phyloP scores from a whole-genome alignment of 441 rosid genomes.

The Bocquillonia castaneifolia region DNA sequence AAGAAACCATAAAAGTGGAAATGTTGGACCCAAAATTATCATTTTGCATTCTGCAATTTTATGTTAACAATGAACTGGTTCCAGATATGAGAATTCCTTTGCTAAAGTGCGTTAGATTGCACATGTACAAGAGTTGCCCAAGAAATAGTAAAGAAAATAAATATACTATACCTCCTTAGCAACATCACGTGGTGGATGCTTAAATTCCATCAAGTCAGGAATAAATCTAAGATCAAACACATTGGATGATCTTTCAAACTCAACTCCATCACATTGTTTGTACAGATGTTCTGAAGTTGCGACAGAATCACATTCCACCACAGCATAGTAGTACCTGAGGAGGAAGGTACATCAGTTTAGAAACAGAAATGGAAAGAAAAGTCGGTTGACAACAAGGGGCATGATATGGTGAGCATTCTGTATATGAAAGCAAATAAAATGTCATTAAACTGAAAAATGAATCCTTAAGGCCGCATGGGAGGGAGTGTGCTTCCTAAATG shows the following conservation, averaged over 20 bases:
- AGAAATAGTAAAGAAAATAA: background rate
- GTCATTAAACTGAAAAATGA: background rate
- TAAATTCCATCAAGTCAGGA: slow-evolving; percentile 87
- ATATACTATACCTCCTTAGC: slow-evolving; percentile 58
- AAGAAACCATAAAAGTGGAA: slow-evolving; percentile 5
- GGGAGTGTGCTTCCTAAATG: too few species aligned
- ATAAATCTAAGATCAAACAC: slow-evolving; percentile 88
- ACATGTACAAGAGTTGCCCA: background rate
- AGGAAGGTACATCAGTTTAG: background rate
- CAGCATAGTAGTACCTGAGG: slow-evolving; percentile 75
- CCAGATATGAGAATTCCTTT: background rate
- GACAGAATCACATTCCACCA: slow-evolving; percentile 74
- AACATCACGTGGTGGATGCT: slow-evolving; percentile 79
- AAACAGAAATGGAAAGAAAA: background rate
- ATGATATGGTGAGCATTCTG: background rate
- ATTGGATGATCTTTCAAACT: slow-evolving; percentile 92
- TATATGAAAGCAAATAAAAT: background rate
- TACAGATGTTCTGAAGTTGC: slow-evolving; percentile 80
- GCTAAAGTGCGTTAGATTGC: background rate
- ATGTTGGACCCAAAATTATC: background rate
- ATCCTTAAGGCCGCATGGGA: too few species aligned
- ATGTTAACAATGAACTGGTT: background rate
- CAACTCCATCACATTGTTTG: slow-evolving; percentile 76
- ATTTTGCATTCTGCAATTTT: slow-evolving; percentile 8
- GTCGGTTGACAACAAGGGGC: background rate